phyloP scores from a whole-genome alignment of 108 stramenopile genomes.

The Fragilaria radians region DNA sequence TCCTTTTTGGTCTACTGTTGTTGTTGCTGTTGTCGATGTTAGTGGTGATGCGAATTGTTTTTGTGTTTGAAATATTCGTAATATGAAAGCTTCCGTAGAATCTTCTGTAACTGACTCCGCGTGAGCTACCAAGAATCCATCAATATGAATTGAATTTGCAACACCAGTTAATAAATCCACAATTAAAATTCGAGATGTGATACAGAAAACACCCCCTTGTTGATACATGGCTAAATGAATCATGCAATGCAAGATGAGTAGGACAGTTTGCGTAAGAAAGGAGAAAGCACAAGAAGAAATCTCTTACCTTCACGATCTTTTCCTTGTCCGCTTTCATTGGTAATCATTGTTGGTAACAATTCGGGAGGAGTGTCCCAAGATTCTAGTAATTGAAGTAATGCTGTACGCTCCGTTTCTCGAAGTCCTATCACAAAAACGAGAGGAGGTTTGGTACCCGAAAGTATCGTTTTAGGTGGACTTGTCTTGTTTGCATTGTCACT shows the following conservation, averaged over 20 bases:
- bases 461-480: constrained; percentile 16
- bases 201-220: constrained; percentile 44
- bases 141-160: constrained; percentile 58
- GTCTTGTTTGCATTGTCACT: neutral
- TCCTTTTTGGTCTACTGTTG: constrained; percentile 26
- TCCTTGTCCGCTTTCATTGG: constrained; percentile 69
- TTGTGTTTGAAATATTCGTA: constrained; percentile 83
- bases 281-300: too few species aligned
- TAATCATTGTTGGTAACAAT: constrained; percentile 61
- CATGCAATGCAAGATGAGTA: neutral
- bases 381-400: constrained; percentile 48
- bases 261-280: neutral
- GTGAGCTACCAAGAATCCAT: constrained; percentile 88
- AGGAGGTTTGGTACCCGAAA: constrained; percentile 20
- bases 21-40: too few species aligned
- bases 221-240: constrained; percentile 26
- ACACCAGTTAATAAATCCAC: constrained; percentile 87
- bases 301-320: constrained; percentile 50
- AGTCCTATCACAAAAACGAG: constrained; percentile 72
- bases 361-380: constrained; percentile 68
- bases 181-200: constrained; percentile 94
- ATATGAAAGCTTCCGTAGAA: constrained; percentile 94
- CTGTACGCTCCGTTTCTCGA: constrained; percentile 52
- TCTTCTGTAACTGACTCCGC: constrained; percentile 88
- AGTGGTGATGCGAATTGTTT: constrained; percentile 36